Conservation (phyloP, 805 yeast species). For the Saccharomyces paradoxus region DNA sequence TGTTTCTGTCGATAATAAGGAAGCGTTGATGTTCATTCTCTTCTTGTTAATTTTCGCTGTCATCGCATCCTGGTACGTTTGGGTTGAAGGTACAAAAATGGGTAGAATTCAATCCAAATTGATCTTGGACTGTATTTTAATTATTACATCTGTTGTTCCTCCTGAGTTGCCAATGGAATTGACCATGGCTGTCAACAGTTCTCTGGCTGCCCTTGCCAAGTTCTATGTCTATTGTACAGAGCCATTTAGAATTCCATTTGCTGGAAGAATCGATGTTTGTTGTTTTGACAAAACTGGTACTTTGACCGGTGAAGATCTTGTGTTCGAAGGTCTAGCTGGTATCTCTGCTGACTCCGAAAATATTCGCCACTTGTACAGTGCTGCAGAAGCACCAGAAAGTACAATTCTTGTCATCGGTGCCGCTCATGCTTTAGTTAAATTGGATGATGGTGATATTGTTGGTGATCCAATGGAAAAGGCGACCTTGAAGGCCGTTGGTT, state of each 20-base stretch:
- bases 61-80: conserved; percentile 94
- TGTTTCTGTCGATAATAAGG: conserved; percentile 91
- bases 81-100: conserved; percentile 95
- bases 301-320: conserved; percentile 90
- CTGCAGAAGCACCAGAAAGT: conserved; percentile 57
- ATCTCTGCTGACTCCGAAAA: conserved; percentile 40
- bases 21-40: conserved; percentile 84
- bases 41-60: conserved; percentile 86
- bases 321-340: conserved; percentile 94
- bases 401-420: conserved; percentile 77
- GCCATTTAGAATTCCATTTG: conserved; percentile 95
- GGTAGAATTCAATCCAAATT: conserved; percentile 92
- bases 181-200: conserved; percentile 94
- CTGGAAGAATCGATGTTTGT: conserved; percentile 96
- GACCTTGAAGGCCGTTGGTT: conserved; percentile 76
- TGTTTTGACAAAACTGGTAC: conserved; percentile 99
- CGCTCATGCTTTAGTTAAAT: conserved; percentile 88
- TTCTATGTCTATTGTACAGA: conserved; percentile 92
- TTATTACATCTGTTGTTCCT: conserved; percentile 95
- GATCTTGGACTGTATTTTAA: conserved; percentile 89
- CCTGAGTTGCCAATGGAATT: conserved; percentile 99
- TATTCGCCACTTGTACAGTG: conserved; percentile 43
- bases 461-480: conserved; percentile 99
- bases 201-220: conserved; percentile 80
- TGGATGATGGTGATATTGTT: conserved; percentile 94